phyloP scores from a whole-genome alignment of 176 grass and related monocot species.

The Cenchrus purpureus region DNA sequence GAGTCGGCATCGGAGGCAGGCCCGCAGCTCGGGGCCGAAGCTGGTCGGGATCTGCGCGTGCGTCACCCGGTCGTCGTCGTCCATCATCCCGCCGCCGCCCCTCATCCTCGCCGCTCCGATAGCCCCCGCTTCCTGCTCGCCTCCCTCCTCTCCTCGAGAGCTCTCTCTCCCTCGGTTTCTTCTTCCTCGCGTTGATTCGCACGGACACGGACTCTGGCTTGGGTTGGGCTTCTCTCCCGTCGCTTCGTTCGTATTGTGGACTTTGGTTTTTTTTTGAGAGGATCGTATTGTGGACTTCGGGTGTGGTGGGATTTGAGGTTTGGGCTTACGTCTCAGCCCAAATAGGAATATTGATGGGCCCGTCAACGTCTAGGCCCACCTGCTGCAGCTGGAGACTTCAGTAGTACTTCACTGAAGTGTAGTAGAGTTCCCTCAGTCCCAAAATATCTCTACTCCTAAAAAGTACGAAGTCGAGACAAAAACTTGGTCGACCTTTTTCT shows the following conservation, averaged over 20 bases:
- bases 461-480: too few relatives aligned
- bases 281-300: too few relatives aligned
- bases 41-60: constrained; percentile 97
- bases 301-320: background rate
- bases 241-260: too few relatives aligned
- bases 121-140: background rate
- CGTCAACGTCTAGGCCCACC: background rate
- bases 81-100: constrained; percentile 51
- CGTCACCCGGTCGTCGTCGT: constrained; percentile 42
- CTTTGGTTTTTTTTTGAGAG: too few relatives aligned
- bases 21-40: constrained; percentile 97
- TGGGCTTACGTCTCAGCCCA: background rate
- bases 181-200: background rate
- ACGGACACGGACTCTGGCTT: background rate
- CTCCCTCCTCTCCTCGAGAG: background rate
- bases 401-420: too few relatives aligned
- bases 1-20: constrained; percentile 96
- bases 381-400: too few relatives aligned
- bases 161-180: background rate
- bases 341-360: background rate
- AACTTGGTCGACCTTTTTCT: too few relatives aligned
- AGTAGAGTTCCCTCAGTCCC: too few relatives aligned
- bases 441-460: too few relatives aligned
- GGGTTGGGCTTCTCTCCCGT: too few relatives aligned
- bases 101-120: constrained; percentile 24